A percentile compares a stretch with the other conserved stretches of the same genome.
These are phyloP conservation scores for Tetrahymena borealis DNA, from an alignment of 73 alveolate genomes.

Conservation along the genomic window DNA sequence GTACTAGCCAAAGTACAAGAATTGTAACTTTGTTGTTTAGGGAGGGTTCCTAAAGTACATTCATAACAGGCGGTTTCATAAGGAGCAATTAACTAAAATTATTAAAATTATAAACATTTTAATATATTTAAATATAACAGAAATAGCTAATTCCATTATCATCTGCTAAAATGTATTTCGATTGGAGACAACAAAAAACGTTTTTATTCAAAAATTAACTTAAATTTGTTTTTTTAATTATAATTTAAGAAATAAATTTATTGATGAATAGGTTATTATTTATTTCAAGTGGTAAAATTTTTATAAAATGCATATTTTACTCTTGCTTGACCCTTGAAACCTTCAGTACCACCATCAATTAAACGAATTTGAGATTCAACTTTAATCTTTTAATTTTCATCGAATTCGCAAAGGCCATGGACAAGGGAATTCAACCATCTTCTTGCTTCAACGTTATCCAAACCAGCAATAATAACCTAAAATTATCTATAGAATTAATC, in stretches of 20 bases:
- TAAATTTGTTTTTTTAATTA: too few relatives aligned
- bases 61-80: conserved; percentile 77
- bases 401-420: conserved; percentile 91
- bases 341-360: conserved; percentile 99
- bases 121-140: too few relatives aligned
- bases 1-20: conserved; percentile 99
- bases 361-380: conserved; percentile 61
- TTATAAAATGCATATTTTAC: conserved; percentile 76
- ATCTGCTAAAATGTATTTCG: too few relatives aligned
- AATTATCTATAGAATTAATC: conserved; percentile 88
- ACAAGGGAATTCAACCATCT: conserved; percentile 94
- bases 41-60: conserved; percentile 66
- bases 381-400: conserved; percentile 57
- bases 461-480: conserved; percentile 95
- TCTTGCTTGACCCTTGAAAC: conserved; percentile 98
- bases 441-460: conserved; percentile 99
- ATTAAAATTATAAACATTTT: too few relatives aligned
- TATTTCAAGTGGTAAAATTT: conserved; percentile 15
- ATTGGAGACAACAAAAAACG: too few relatives aligned
- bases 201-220: too few relatives aligned
- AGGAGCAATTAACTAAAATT: conserved; percentile 27
- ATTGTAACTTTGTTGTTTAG: conserved; percentile 75
- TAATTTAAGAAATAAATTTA: too few relatives aligned
- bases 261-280: background rate
- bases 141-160: too few relatives aligned